A percentile compares a stretch with the other conserved stretches of the same genome.
These are phyloP conservation scores for Huntiella omanensis DNA, from an alignment of 2,329 filamentous ascomycete genomes.

Conservation along the genomic window DNA sequence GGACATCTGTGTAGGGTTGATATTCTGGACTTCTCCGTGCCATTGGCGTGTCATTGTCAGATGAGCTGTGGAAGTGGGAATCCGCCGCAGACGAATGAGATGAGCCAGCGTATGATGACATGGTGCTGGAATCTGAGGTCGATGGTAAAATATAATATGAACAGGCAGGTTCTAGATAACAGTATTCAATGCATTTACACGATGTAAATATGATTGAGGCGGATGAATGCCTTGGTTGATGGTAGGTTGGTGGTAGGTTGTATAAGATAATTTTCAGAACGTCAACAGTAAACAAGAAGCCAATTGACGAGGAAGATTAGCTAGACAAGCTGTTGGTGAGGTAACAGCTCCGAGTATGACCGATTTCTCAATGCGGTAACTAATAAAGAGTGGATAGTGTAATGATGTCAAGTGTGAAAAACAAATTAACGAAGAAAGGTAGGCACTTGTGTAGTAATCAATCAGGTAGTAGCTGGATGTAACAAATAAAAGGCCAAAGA, in stretches of 20 bases:
- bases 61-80: constrained; percentile 6
- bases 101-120: constrained; percentile 7
- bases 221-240: neutral
- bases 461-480: too few species aligned
- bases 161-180: too few species aligned
- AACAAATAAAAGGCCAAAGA: neutral
- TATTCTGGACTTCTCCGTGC: constrained; percentile 7
- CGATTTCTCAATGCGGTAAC: too few species aligned
- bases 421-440: neutral
- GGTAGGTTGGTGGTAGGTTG: neutral
- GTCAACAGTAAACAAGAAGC: neutral
- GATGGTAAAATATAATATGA: neutral
- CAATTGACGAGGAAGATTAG: neutral
- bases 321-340: neutral
- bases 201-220: neutral
- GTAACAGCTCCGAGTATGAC: neutral
- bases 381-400: too few species aligned
- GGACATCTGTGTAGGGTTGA: neutral
- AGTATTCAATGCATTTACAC: too few species aligned
- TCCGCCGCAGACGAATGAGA: constrained; percentile 5
- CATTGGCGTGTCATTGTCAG: constrained; percentile 10
- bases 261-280: neutral
- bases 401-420: neutral
- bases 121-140: neutral
- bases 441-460: too few species aligned